Evolutionary conservation across 176 grass and related monocot species (phyloP), one percentile per base, ranked within the genome.

Genomic region (Oryza coarctata): DNA sequence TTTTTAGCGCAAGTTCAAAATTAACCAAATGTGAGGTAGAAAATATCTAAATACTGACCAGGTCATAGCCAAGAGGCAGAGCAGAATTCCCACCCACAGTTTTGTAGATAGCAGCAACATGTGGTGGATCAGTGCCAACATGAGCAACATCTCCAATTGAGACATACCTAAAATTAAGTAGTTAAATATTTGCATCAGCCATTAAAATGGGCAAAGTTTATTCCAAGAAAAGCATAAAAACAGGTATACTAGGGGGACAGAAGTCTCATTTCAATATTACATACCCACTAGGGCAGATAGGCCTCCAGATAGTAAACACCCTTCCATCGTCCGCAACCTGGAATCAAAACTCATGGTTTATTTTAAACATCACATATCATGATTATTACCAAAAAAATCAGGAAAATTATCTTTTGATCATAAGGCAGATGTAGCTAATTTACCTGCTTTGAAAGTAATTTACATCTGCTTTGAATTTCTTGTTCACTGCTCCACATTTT

Each of bases 401-500:
- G 50, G 18, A 22, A 55, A 1, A 43, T 14, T 75, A 2, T 65
- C 36, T 63, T 71, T 57, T 8, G 18, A 65, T 45, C 30, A 70
- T 57, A 43, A 70, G 61, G 74, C 57, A 45, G 49, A 68, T 87
- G 62, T 28, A 80, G 38, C 58, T 39, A 40, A 80, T 12, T 77
- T 87, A 98, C 95, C 92, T 98, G 92, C 82, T 98, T 98, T 32
- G 89, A 77, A 78, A 98, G 92, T 70, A 98, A 89, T 85, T 91
- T 98, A 90, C 95, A 94, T 77, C 90, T 80, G 86, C 84, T 93
- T 63, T 25, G 84, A 60, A 85, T 68, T 93, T 91, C 92, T 75
- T 82, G 90, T 84, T 98, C 95, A 71, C 92, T 98, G 82, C 92
- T 98, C 95, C 95, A 98, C 33, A 95, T 91, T 83, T 93, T 94